Evolutionary conservation across 1,139 yeast species (phyloP).

Genomic region (Nadsonia commutata): DNA sequence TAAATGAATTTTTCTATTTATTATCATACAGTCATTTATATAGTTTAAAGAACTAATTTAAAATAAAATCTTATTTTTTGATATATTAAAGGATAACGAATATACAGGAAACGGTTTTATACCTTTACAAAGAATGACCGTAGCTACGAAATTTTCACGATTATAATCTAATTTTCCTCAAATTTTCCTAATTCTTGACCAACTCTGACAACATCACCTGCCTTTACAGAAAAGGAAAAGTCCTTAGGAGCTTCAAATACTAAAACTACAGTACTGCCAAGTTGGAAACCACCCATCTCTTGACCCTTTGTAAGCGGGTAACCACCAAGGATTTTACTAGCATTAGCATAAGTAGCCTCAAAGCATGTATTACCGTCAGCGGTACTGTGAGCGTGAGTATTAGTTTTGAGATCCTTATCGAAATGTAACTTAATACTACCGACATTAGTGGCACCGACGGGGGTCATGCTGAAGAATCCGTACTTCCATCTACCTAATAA

Average conservation of each 20-base stretch:
- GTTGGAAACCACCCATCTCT: constrained; percentile 93
- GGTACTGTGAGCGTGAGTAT: constrained; percentile 26
- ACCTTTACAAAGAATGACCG: too few relatives aligned
- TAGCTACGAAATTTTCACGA: too few relatives aligned
- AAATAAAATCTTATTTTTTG: background rate
- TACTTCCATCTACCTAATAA: constrained; percentile 90
- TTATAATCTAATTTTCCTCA: background rate
- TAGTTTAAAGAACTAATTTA: background rate
- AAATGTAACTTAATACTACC: constrained; percentile 88
- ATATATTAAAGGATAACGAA: background rate
- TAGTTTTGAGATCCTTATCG: constrained; percentile 81
- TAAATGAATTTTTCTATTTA: background rate
- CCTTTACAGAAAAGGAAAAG: constrained; percentile 54
- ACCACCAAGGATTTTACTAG: constrained; percentile 68
- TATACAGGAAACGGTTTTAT: background rate
- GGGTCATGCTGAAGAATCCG: constrained; percentile 97
- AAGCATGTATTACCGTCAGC: constrained; percentile 51
- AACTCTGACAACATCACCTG: constrained; percentile 68
- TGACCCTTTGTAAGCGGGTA: constrained; percentile 82
- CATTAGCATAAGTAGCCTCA: constrained; percentile 83
- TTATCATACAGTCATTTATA: background rate
- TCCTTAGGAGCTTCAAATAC: constrained; percentile 86
- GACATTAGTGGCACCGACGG: constrained; percentile 98
- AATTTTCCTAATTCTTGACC: constrained; percentile 68
- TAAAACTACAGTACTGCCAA: constrained; percentile 90